phyloP scores from a whole-genome alignment of 139 green algal species.

The Spirogloea muscicola region DNA sequence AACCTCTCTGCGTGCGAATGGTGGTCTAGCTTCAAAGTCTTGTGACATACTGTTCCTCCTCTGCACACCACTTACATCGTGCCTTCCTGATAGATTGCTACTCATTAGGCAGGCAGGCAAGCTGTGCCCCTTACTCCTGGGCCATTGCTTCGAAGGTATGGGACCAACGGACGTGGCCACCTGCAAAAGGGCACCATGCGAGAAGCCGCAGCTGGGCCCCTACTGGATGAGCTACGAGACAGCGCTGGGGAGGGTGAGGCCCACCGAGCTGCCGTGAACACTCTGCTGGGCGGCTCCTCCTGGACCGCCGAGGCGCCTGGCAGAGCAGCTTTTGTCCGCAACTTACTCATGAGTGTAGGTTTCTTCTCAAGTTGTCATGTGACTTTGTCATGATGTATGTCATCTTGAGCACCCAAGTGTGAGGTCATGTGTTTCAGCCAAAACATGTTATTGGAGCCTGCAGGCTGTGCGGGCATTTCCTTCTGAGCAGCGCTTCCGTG shows the following conservation, averaged over 20 bases:
- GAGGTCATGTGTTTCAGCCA: background rate
- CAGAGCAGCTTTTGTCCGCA: conserved; percentile 17
- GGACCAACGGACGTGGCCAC: no score
- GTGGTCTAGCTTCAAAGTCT: background rate
- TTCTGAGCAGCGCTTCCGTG: background rate
- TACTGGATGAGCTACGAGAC: background rate
- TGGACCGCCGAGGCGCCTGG: background rate
- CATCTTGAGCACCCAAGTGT: background rate
- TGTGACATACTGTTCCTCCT: background rate
- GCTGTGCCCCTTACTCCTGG: no score
- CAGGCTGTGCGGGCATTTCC: conserved; percentile 1
- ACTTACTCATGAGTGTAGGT: conserved; percentile 8
- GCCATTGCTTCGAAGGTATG: no score
- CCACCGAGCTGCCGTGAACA: background rate
- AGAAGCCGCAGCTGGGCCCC: background rate
- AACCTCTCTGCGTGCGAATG: background rate
- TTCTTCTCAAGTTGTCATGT: background rate
- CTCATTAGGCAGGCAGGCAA: no score
- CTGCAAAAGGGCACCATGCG: background rate
- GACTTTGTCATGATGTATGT: background rate
- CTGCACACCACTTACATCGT: no score
- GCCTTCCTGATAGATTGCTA: no score
- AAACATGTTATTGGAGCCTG: background rate
- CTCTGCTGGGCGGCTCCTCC: background rate
- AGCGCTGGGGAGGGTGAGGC: background rate